These are phyloP conservation scores for Seiridium unicorne DNA, from an alignment of 2,329 filamentous ascomycete genomes.

Conservation along the genomic window DNA sequence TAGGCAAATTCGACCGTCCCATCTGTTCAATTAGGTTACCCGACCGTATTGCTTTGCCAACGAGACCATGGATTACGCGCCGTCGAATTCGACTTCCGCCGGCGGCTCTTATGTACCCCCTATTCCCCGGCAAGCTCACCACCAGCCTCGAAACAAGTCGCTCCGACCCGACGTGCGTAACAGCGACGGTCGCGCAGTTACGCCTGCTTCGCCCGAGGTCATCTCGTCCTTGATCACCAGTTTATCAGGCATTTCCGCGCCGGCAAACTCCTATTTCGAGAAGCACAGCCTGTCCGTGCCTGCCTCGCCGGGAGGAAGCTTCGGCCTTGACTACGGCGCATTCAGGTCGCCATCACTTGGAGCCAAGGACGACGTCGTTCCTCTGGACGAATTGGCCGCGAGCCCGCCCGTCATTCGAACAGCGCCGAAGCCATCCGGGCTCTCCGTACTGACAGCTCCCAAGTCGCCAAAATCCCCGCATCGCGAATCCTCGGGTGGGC, in stretches of 20 bases:
- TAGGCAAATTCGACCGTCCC: slow-evolving; percentile 6
- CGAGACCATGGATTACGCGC: slow-evolving; percentile 18
- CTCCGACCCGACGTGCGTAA: slow-evolving; percentile 24
- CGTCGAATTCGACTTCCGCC: slow-evolving; percentile 3
- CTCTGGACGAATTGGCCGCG: slow-evolving; percentile 60
- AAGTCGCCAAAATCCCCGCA: slow-evolving; percentile 49
- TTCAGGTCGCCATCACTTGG: slow-evolving; percentile 53
- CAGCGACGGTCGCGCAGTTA: slow-evolving; percentile 24
- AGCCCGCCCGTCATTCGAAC: slow-evolving; percentile 75
- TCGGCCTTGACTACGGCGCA: slow-evolving; percentile 73
- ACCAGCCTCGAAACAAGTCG: slow-evolving; percentile 29
- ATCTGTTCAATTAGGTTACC: background rate
- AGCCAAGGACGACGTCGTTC: slow-evolving; percentile 44
- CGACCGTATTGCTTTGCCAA: slow-evolving; percentile 7
- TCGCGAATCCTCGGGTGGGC: slow-evolving; percentile 45
- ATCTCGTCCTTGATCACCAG: slow-evolving; percentile 70
- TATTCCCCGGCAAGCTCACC: slow-evolving; percentile 27
- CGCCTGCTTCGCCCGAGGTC: slow-evolving; percentile 63
- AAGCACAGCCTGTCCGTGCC: slow-evolving; percentile 37
- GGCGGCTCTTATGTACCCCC: slow-evolving; percentile 14
- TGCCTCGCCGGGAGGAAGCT: slow-evolving; percentile 45
- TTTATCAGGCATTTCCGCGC: slow-evolving; percentile 65
- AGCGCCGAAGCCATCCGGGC: slow-evolving; percentile 75
- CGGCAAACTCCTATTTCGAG: slow-evolving; percentile 70
- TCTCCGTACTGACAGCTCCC: slow-evolving; percentile 67